These are phyloP conservation scores for Fusarium cyanostomum DNA, from an alignment of 2,329 filamentous ascomycete species.

Conservation along the genomic window DNA sequence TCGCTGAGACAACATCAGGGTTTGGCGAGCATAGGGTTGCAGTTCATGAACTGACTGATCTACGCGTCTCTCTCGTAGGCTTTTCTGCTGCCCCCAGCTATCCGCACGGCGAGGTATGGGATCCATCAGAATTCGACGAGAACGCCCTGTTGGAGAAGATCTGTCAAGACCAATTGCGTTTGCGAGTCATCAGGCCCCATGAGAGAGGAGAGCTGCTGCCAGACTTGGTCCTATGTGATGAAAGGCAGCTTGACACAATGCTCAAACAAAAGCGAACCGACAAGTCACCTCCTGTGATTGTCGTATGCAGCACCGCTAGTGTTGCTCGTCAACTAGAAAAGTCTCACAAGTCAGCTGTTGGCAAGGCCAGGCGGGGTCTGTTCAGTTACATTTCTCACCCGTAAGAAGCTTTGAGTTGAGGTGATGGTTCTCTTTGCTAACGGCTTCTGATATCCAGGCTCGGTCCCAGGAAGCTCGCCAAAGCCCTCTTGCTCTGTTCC, in stretches of 20 bases:
- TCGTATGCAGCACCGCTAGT: constrained; percentile 47
- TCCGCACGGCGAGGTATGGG: background rate
- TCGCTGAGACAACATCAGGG: constrained; percentile 1
- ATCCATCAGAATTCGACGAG: constrained; percentile 6
- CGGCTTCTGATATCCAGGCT: constrained; percentile 36
- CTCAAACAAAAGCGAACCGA: constrained; percentile 1
- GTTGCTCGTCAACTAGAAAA: constrained; percentile 41
- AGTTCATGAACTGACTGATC: constrained; percentile 42
- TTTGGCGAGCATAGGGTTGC: constrained; percentile 44
- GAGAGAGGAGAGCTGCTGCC: constrained; percentile 16
- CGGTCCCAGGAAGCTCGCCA: constrained; percentile 52
- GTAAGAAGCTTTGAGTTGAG: constrained; percentile 35
- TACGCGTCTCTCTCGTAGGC: constrained; percentile 39
- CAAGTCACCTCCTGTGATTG: constrained; percentile 39
- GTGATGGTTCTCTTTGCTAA: background rate
- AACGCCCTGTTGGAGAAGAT: constrained; percentile 9
- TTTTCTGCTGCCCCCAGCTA: background rate
- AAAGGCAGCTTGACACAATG: background rate
- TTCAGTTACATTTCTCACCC: constrained; percentile 52
- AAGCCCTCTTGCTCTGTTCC: constrained; percentile 44
- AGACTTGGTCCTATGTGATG: constrained; percentile 43
- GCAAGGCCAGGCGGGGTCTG: constrained; percentile 29
- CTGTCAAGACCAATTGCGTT: constrained; percentile 17
- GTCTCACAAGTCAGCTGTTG: constrained; percentile 27
- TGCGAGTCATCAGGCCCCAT: constrained; percentile 21